A percentile compares a stretch with the other conserved stretches of the same genome.
phyloP scores from a whole-genome alignment of 2,329 filamentous ascomycete species.

The Tolypocladium inflatum region DNA sequence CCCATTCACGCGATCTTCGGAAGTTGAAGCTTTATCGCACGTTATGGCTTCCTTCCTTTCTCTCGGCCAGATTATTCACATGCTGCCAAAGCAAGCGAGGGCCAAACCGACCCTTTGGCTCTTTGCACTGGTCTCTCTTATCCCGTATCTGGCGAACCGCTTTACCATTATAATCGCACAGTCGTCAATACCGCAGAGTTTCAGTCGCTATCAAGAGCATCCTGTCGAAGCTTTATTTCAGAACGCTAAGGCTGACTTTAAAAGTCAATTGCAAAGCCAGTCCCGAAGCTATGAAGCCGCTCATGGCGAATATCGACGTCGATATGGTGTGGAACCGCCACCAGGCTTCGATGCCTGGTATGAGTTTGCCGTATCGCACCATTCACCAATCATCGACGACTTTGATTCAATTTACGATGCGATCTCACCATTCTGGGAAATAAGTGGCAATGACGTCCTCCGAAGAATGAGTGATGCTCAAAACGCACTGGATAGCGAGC shows the following conservation, averaged over 20 bases:
- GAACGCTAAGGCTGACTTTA: constrained; percentile 20
- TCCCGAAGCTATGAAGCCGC: constrained; percentile 27
- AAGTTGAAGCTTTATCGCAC: neutral
- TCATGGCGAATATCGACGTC: constrained; percentile 28
- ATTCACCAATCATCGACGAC: constrained; percentile 38
- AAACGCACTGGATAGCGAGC: constrained; percentile 17
- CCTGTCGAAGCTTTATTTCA: constrained; percentile 23
- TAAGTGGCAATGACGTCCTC: constrained; percentile 24
- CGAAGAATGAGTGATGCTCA: constrained; percentile 12
- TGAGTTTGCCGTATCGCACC: constrained; percentile 25
- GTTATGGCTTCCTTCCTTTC: constrained; percentile 17
- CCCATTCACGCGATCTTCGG: neutral
- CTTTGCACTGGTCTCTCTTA: constrained; percentile 17
- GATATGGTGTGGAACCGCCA: constrained; percentile 33
- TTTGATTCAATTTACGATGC: constrained; percentile 33
- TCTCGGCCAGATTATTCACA: constrained; percentile 18
- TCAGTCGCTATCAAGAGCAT: constrained; percentile 7
- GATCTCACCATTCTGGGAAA: constrained; percentile 28
- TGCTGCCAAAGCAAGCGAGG: constrained; percentile 21
- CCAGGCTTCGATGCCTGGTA: constrained; percentile 37
- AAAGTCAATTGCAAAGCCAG: constrained; percentile 22
- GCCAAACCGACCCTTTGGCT: constrained; percentile 17
- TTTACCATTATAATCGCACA: constrained; percentile 18
- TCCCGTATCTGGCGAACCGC: constrained; percentile 20
- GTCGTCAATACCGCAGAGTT: constrained; percentile 16